Percentiles rank a stretch among this genome's conserved stretches.
phyloP scores from a whole-genome alignment of 148 eudicot genomes.

The Dianthus caryophyllus region DNA sequence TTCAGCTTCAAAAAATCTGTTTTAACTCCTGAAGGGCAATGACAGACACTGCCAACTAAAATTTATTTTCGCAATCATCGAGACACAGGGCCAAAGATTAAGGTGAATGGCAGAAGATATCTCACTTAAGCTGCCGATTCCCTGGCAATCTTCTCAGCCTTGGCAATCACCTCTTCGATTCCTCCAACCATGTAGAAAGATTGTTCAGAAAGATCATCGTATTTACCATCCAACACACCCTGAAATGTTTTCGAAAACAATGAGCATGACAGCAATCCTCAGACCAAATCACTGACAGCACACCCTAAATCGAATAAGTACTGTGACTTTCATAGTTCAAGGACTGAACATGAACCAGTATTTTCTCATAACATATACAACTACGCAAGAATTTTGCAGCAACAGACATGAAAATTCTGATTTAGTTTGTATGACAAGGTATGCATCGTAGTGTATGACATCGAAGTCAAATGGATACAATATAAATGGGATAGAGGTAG shows the following conservation, averaged over 20 bases:
- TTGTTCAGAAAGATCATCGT: slow-evolving; percentile 90
- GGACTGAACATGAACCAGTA: no score
- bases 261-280: background rate
- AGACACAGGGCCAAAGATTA: slow-evolving; percentile 25
- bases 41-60: slow-evolving; percentile 35
- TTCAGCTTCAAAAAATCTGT: slow-evolving; percentile 28
- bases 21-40: slow-evolving; percentile 29
- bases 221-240: slow-evolving; percentile 98
- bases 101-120: slow-evolving; percentile 10
- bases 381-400: no score
- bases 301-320: no score
- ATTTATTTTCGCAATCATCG: slow-evolving; percentile 49
- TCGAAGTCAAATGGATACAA: no score
- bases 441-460: no score
- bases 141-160: slow-evolving; percentile 97
- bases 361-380: no score
- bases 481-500: no score
- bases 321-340: no score
- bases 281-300: no score
- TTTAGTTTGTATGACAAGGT: no score
- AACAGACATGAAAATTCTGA: no score
- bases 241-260: slow-evolving; percentile 20
- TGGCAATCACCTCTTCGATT: slow-evolving; percentile 91
- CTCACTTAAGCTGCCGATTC: slow-evolving; percentile 62
- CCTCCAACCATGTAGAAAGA: slow-evolving; percentile 99